Base-by-base conservation (phyloP, 257 asterid genomes). In the Cynanchum wilfordii region DNA sequence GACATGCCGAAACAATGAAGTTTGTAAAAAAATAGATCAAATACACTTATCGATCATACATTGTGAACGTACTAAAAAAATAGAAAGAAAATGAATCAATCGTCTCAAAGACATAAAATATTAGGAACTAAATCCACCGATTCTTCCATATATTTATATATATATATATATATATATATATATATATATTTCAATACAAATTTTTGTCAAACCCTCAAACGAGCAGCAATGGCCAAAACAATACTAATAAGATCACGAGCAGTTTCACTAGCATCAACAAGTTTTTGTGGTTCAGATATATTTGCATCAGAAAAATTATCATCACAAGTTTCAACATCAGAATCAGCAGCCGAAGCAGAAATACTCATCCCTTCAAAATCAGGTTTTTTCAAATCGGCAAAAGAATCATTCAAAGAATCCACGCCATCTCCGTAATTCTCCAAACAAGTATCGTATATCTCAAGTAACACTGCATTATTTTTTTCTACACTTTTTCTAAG, bases 271-370 rank as follows among this genome's bases (percentile, higher is more conserved):
- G 82, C 83, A 20, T 68, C 25, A 44, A 54, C 59, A 10, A 87
- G 58, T n/a, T 56, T 15, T 6, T 24, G 13, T 2, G 88, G 88
- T 70, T 76, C 86, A 1, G 38, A 8, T 47, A 47, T 2, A 1
- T 15, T 0, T 47, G 52, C 52, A 47, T 47, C 52, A 15, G 52
- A 10, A 47, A 47, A 47, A 47, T 15, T 15, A 50, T 82, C 84
- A 9, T 69, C 79, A 38, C 93, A 88, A 0, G 80, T 73, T 4
- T 19, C 75, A 0, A 78, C 55, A 45, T 73, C 74, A 2, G 78
- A 60, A 1, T 25, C 13, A 10, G 93, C 89, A 0, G 82, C 83
- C 0, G 89, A 78, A 1, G 42, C 87, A 0, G 65, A 1, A 0
- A 49, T 13, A 10, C 50, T 40, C 10, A 73, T 5, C n/a, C 71